Percentiles rank a stretch among this genome's conserved stretches.
Conservation (phyloP, 805 yeast species). For the Clavispora phyllophila region DNA sequence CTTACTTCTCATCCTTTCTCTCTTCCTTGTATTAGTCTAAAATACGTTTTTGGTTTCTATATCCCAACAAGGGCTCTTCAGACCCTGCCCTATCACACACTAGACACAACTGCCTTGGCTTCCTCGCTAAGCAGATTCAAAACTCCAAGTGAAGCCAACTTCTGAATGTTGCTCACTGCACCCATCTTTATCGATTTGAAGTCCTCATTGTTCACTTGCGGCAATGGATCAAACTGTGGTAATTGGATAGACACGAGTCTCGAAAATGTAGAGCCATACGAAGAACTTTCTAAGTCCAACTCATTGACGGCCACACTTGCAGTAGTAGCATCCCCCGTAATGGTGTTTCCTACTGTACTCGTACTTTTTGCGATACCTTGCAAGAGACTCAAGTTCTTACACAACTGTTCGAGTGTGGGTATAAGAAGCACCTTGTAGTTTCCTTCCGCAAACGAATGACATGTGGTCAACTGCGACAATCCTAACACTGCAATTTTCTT, state of each 20-base stretch:
- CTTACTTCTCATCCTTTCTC: not conserved
- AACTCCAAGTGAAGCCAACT: conserved; percentile 20
- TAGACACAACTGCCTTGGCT: conserved; percentile 8
- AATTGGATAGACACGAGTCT: conserved; percentile 59
- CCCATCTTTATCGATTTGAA: conserved; percentile 22
- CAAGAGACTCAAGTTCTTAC: conserved; percentile 24
- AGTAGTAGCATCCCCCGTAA: conserved; percentile 14
- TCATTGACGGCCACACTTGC: conserved; percentile 36
- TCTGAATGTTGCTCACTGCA: conserved; percentile 23
- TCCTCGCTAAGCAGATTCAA: conserved; percentile 24
- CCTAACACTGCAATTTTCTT: conserved; percentile 53
- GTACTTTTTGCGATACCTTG: conserved; percentile 22
- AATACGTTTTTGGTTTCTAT: not conserved
- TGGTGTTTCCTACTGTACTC: conserved; percentile 14
- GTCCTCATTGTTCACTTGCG: conserved; percentile 40
- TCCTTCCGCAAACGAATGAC: conserved; percentile 17
- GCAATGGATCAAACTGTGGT: conserved; percentile 67
- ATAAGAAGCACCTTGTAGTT: conserved; percentile 19
- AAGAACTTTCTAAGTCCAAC: conserved; percentile 54
- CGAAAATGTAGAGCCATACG: conserved; percentile 86
- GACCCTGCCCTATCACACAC: conserved; percentile 1
- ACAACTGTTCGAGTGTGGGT: conserved; percentile 28
- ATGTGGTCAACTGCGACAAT: conserved; percentile 37
- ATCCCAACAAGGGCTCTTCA: not conserved
- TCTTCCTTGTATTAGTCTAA: not conserved